Percentiles rank a stretch among this genome's conserved stretches.
phyloP scores from a whole-genome alignment of 345 rosid species.

The Chamaenerion angustifolium region DNA sequence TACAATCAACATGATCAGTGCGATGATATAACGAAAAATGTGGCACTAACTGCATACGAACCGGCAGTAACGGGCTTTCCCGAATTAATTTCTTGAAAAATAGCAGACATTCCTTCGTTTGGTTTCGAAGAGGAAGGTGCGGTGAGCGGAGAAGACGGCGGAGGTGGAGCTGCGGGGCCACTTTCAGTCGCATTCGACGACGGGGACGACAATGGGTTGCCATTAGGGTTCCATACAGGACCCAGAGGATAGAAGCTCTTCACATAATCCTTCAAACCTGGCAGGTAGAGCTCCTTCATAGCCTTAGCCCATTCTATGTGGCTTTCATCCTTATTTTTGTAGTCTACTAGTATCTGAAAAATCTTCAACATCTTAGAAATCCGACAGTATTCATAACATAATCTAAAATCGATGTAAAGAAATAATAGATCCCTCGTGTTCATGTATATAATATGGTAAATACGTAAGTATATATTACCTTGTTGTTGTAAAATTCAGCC shows the following conservation, averaged over 20 bases:
- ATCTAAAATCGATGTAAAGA: too few relatives aligned
- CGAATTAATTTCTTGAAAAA: slow-evolving; percentile 73
- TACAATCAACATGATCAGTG: too few relatives aligned
- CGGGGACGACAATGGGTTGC: slow-evolving; percentile 22
- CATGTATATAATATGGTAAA: too few relatives aligned
- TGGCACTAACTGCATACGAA: too few relatives aligned
- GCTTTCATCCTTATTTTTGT: slow-evolving; percentile 61
- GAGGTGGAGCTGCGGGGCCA: slow-evolving; percentile 53
- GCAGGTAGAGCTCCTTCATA: slow-evolving; percentile 75
- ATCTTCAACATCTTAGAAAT: too few relatives aligned
- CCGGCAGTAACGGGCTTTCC: slow-evolving; percentile 62
- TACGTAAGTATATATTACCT: slow-evolving; percentile 44
- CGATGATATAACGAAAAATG: too few relatives aligned
- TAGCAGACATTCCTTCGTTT: slow-evolving; percentile 83
- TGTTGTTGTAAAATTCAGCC: slow-evolving; percentile 95
- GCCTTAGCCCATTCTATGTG: slow-evolving; percentile 98
- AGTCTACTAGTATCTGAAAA: slow-evolving; percentile 87
- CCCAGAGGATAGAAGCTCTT: slow-evolving; percentile 81
- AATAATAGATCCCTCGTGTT: too few relatives aligned
- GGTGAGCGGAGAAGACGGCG: slow-evolving; percentile 69
- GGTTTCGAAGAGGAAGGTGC: slow-evolving; percentile 59
- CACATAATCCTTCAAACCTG: slow-evolving; percentile 83
- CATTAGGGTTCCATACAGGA: slow-evolving; percentile 75
- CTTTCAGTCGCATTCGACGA: slow-evolving; percentile 36
- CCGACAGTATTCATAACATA: too few relatives aligned